A percentile compares a stretch with the other conserved stretches of the same genome.
Evolutionary conservation across 768 basidiomycete genomes (phyloP).

Genomic region (Auriscalpium orientale): DNA sequence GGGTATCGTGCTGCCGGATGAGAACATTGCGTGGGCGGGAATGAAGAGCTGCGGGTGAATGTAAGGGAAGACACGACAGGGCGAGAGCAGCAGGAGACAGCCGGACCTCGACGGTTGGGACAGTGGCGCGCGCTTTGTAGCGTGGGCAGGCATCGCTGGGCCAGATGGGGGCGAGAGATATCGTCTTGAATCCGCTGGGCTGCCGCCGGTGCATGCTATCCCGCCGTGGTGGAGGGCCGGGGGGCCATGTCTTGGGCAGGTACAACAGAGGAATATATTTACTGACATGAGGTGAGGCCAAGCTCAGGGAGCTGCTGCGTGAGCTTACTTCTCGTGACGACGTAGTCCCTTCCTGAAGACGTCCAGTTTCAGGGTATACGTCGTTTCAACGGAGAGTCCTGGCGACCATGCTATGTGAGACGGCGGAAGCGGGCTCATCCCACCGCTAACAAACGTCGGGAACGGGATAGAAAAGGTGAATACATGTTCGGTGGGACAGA

Average conservation of each 20-base stretch:
- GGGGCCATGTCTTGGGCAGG: constrained; percentile 36
- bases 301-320: too few species aligned
- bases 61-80: not conserved
- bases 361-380: constrained; percentile 31
- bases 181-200: constrained; percentile 27
- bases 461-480: constrained; percentile 31
- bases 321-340: constrained; percentile 32
- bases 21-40: constrained; percentile 27
- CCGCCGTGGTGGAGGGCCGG: constrained; percentile 18
- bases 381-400: constrained; percentile 24
- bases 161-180: constrained; percentile 19
- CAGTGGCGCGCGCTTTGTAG: constrained; percentile 2
- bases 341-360: constrained; percentile 33
- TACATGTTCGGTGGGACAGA: constrained; percentile 2
- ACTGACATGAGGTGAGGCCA: constrained; percentile 9
- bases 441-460: constrained; percentile 27
- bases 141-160: constrained; percentile 2
- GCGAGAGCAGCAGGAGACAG: not conserved
- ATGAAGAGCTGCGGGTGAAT: constrained; percentile 28
- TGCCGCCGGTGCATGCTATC: constrained; percentile 1
- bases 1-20: constrained; percentile 36
- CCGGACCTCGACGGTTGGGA: constrained; percentile 23
- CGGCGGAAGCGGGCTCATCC: constrained; percentile 29
- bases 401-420: constrained; percentile 27
- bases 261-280: constrained; percentile 32